A percentile compares a stretch with the other conserved stretches of the same genome.
Conservation (phyloP, 169 alveolate genomes). For the Eimeria maxima region DNA sequence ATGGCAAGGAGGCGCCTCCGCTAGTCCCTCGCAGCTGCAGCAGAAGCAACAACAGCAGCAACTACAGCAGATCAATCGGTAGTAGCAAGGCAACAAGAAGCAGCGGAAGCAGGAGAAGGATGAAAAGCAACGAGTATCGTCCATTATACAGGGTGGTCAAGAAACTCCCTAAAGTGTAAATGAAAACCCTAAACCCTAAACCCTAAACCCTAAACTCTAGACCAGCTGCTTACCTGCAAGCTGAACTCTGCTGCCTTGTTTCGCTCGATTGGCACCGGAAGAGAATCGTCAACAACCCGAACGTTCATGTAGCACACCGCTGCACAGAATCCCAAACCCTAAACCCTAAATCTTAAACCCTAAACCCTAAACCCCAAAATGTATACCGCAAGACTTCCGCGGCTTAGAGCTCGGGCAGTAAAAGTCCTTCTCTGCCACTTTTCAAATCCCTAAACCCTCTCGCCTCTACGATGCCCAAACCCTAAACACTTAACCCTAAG, state of each 20-base stretch:
- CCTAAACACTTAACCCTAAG: conserved; percentile 46
- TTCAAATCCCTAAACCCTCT: too few species aligned
- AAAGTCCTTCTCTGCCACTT: not conserved
- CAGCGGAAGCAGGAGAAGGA: not conserved
- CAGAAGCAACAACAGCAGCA: conserved; percentile 55
- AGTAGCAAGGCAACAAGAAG: not conserved
- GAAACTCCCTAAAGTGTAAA: not conserved
- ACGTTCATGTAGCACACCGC: conserved; percentile 75
- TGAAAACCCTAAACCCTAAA: conserved; percentile 22
- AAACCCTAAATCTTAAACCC: conserved; percentile 46
- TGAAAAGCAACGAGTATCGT: not conserved
- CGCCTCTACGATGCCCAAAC: not conserved
- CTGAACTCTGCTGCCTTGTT: conserved; percentile 49
- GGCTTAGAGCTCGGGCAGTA: too few species aligned
- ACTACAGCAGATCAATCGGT: not conserved
- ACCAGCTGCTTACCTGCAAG: conserved; percentile 3
- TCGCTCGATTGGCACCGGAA: conserved; percentile 29
- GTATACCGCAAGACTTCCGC: too few species aligned
- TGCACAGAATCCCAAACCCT: conserved; percentile 18
- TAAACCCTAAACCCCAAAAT: too few species aligned
- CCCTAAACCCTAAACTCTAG: conserved; percentile 3
- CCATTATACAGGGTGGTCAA: not conserved
- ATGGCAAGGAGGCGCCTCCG: conserved; percentile 45
- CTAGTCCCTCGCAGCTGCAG: conserved; percentile 59
- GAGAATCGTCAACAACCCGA: conserved; percentile 50